Evolutionary conservation across 1,139 yeast species (phyloP).

Genomic region (Meyerozyma carpophila): DNA sequence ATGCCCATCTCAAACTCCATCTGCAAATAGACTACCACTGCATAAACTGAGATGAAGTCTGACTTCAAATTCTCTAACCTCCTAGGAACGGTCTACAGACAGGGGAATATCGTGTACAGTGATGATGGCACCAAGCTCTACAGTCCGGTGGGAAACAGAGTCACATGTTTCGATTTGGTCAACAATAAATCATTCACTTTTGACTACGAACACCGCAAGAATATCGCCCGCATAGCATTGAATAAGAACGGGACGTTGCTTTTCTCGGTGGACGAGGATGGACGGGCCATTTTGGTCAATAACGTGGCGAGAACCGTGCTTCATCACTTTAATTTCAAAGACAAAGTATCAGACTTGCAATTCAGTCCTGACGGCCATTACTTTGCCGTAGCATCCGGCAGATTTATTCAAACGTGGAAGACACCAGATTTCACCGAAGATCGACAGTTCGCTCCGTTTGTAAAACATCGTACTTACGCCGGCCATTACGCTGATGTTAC

Average conservation of each 20-base stretch:
- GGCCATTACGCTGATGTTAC: constrained; percentile 88
- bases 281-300: constrained; percentile 88
- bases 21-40: constrained; percentile 4
- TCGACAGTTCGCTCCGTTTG: constrained; percentile 93
- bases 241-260: constrained; percentile 78
- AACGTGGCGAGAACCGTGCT: constrained; percentile 80
- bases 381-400: constrained; percentile 80
- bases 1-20: not conserved
- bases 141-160: constrained; percentile 94
- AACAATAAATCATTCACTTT: constrained; percentile 86
- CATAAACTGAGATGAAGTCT: constrained; percentile 31
- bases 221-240: constrained; percentile 72
- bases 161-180: constrained; percentile 79
- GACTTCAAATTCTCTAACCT: constrained; percentile 70
- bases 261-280: constrained; percentile 86
- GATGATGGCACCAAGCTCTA: constrained; percentile 79
- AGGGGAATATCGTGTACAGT: constrained; percentile 84
- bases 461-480: constrained; percentile 82
- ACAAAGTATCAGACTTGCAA: constrained; percentile 62
- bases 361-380: constrained; percentile 87
- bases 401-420: constrained; percentile 89
- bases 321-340: constrained; percentile 92
- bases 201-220: constrained; percentile 87
- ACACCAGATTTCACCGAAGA: constrained; percentile 74
- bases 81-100: constrained; percentile 89